Base-by-base conservation (phyloP, 2,329 filamentous ascomycete genomes). In the Calonectria hongkongensis region DNA sequence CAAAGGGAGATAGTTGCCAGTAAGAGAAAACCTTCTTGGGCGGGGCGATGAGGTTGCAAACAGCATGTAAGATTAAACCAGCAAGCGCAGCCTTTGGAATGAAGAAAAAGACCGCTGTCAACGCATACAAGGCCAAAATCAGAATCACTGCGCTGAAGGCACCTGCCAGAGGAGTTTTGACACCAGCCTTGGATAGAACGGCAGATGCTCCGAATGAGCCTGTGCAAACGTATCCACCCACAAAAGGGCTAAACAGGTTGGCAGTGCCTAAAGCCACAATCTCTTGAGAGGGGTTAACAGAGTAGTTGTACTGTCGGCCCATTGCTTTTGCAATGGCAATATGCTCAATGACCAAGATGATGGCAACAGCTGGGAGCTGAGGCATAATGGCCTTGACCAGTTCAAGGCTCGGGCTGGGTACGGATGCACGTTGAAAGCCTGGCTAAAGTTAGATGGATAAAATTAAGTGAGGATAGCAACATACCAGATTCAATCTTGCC, bases 271-370 rank as follows among this genome's bases (percentile, higher is more conserved):
- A 93, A 15, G 94, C 94, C 33, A 96, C 92, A 43, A 96, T 86
- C 80, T 96, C 94, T 79, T 96, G 94, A 0, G 94, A 95, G 0
- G 94, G 93, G 70, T 94, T 89, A 79, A 96, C 93, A 16, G 90
- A 92, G 82, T 96, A 96, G 84, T 94, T 94, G 85, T 94, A 94
- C 75, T 94, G 88, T 71, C 94, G 89, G 8, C 94, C 94, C 79
- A 96, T 96, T 0, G 94, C 95, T 82, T 96, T 96, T 8, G 94
- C 92, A 73, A 96, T 96, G 50, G 94, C 93, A 75, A 96, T 95
- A 80, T 96, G 94, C 83, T 96, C 94, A 68, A 96, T 94, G 25
- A 96, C 88, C 21, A 96, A 85, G 21, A 96, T 94, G 73, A 96
- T 94, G 62, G 94, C 90, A 0, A 93, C 90, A 21, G 92, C 92